Conservation (phyloP, 257 asterid species). For the Anisodus tanguticus region DNA sequence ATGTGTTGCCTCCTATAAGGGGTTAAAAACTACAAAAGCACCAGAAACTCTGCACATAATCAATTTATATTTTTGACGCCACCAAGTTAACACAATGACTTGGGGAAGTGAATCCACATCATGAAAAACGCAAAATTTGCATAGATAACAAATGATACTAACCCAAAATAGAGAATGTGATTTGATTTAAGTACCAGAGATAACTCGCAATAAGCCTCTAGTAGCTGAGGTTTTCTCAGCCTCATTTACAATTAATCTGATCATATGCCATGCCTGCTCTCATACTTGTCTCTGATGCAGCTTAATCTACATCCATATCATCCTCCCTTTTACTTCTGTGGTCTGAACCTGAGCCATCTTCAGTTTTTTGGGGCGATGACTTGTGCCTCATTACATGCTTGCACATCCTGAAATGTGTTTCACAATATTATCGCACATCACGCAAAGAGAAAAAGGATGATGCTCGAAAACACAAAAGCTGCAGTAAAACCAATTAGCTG, state of each 20-base stretch:
- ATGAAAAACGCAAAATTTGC: conserved; percentile 3
- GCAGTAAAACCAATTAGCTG: conserved; percentile 25
- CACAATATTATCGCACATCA: conserved; percentile 13
- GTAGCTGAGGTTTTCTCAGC: neutral
- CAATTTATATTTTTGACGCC: conserved; percentile 17
- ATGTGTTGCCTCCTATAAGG: neutral
- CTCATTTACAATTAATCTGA: neutral
- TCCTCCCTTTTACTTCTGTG: conserved; percentile 53
- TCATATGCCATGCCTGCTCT: conserved; percentile 17
- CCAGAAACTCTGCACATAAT: conserved; percentile 27
- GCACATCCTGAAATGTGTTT: conserved; percentile 69
- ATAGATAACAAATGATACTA: neutral
- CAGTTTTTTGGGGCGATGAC: conserved; percentile 47
- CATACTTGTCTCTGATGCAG: conserved; percentile 16
- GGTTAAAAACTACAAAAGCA: conserved; percentile 7
- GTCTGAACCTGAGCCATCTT: conserved; percentile 43
- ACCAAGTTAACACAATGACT: conserved; percentile 2
- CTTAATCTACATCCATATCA: conserved; percentile 59
- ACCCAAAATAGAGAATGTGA: conserved; percentile 23
- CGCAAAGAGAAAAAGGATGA: conserved; percentile 19
- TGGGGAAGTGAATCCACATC: conserved; percentile 11
- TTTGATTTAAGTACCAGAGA: conserved; percentile 17
- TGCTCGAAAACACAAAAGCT: conserved; percentile 22
- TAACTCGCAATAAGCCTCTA: neutral
- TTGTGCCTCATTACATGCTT: conserved; percentile 52